phyloP scores from a whole-genome alignment of 441 rosid species.

The Eugenia klotzschiana region DNA sequence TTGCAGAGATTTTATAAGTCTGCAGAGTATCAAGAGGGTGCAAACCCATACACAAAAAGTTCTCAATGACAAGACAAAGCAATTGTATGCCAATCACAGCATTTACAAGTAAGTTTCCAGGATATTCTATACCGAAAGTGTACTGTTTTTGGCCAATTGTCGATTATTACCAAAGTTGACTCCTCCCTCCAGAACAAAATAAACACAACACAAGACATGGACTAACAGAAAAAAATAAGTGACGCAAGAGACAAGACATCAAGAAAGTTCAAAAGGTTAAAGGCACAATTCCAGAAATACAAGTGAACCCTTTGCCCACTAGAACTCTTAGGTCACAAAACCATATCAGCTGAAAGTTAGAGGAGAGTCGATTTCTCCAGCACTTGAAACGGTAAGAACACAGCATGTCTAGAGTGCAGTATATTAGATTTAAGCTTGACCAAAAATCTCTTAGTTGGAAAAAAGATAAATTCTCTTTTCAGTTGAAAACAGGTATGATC shows the following conservation, averaged over 20 bases:
- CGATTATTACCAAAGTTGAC: background rate
- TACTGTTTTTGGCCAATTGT: background rate
- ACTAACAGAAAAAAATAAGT: background rate
- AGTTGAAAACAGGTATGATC: background rate
- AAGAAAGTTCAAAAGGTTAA: background rate
- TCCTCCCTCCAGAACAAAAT: background rate
- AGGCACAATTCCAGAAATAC: background rate
- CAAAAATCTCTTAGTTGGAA: background rate
- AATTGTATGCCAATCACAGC: background rate
- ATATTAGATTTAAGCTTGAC: background rate
- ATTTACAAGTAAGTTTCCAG: background rate
- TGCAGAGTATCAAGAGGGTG: background rate
- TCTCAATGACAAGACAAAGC: background rate
- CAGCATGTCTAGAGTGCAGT: background rate
- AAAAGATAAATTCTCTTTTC: background rate
- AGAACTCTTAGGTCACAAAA: background rate
- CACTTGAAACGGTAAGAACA: background rate
- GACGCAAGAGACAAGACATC: background rate
- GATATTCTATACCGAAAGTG: background rate
- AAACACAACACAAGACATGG: background rate
- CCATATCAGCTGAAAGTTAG: background rate
- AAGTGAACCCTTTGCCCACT: background rate
- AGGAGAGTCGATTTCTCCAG: background rate
- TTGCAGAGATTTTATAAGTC: background rate
- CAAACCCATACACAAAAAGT: background rate